phyloP scores from a whole-genome alignment of 768 basidiomycete species.

The Dacryopinax spathularia region DNA sequence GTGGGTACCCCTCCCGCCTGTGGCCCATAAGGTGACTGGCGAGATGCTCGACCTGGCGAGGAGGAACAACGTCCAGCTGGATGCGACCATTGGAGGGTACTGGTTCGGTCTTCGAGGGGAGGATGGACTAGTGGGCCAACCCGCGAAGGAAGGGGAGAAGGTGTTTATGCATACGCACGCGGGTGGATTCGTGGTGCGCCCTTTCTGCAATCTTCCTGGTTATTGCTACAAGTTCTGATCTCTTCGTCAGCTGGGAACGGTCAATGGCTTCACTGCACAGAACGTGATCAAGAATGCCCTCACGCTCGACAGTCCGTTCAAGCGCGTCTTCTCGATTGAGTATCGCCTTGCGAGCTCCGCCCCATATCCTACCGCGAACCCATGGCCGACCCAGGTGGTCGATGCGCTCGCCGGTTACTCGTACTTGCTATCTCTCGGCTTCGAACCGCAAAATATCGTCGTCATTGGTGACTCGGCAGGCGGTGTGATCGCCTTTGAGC shows the following conservation, averaged over 20 bases:
- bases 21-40: not conserved
- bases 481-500: conserved; percentile 41
- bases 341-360: conserved; percentile 9
- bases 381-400: conserved; percentile 12
- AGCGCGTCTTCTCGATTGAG: conserved; percentile 7
- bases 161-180: not conserved
- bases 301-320: not conserved
- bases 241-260: not conserved
- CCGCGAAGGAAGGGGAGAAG: not conserved
- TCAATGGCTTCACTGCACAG: not conserved
- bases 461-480: conserved; percentile 27
- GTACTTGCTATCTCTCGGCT: conserved; percentile 11
- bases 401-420: conserved; percentile 12
- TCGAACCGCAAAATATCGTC: conserved; percentile 12
- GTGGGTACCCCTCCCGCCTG: conserved; percentile 3
- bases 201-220: not conserved
- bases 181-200: not conserved
- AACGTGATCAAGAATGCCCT: not conserved
- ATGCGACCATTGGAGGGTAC: not conserved
- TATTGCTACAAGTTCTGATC: not conserved
- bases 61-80: not conserved
- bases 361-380: not conserved
- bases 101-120: not conserved
- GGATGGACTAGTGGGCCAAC: not conserved
- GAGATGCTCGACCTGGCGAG: conserved; percentile 3